A percentile compares a stretch with the other conserved stretches of the same genome.
These are phyloP conservation scores for Holtermanniella nyarrowii DNA, from an alignment of 768 basidiomycete genomes.

Conservation along the genomic window DNA sequence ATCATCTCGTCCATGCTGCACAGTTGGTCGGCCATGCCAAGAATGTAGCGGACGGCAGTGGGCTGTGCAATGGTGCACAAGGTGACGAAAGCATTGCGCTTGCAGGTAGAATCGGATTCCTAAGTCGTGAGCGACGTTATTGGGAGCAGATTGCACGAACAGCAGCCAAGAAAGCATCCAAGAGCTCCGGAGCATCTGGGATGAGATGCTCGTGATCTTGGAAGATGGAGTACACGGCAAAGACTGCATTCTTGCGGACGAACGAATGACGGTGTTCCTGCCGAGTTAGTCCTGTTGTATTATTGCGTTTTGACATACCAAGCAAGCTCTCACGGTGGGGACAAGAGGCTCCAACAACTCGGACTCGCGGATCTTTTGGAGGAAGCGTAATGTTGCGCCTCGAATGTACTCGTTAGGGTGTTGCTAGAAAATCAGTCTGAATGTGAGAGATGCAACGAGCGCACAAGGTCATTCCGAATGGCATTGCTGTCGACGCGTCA, in stretches of 20 bases:
- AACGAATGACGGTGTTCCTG: conserved; percentile 92
- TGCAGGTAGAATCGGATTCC: conserved; percentile 91
- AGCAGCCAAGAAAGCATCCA: conserved; percentile 89
- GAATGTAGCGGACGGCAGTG: conserved; percentile 83
- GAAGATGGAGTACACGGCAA: conserved; percentile 89
- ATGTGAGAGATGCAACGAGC: conserved; percentile 23
- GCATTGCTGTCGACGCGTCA: conserved; percentile 58
- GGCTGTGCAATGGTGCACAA: conserved; percentile 67
- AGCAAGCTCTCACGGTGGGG: conserved; percentile 82
- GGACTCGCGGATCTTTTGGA: conserved; percentile 89
- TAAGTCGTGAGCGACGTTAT: too few species aligned
- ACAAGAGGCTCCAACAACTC: conserved; percentile 93
- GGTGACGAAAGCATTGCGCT: conserved; percentile 94
- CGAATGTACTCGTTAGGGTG: conserved; percentile 99
- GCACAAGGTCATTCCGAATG: conserved; percentile 88
- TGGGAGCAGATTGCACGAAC: conserved; percentile 30
- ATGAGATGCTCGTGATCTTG: conserved; percentile 89
- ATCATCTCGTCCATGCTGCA: conserved; percentile 74
- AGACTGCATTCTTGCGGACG: conserved; percentile 96
- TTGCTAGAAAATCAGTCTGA: conserved; percentile 51
- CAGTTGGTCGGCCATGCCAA: conserved; percentile 74
- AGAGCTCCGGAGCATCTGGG: conserved; percentile 89
- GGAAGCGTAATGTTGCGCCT: conserved; percentile 89
- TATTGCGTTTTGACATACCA: conserved; percentile 42
- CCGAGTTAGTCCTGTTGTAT: background rate